Percentiles rank a stretch among this genome's conserved stretches.
Evolutionary conservation across 2,329 filamentous ascomycete genomes (phyloP).

Genomic region (Colletotrichum acutatum): DNA sequence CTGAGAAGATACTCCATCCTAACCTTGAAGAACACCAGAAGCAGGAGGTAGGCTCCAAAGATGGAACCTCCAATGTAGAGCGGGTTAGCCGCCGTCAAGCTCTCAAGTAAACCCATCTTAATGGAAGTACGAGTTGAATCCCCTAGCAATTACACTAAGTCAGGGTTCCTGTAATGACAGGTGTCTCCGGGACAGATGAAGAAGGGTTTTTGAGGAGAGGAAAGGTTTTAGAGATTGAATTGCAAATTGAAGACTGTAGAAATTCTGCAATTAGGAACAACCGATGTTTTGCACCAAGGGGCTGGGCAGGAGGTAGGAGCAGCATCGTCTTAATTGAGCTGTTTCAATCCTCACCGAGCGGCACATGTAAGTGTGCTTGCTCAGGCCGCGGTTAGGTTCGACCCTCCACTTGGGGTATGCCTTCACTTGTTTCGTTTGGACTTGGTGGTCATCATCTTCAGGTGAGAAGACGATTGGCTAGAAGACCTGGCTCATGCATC

Average conservation of each 20-base stretch:
- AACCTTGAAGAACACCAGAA: constrained; percentile 22
- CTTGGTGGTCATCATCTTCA: not conserved
- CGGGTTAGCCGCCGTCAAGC: constrained; percentile 18
- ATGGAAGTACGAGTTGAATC: not conserved
- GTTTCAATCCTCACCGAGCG: constrained; percentile 29
- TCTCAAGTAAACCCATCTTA: constrained; percentile 27
- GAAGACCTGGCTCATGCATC: constrained; percentile 16
- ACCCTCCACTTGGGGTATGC: constrained; percentile 20
- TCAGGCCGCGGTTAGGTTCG: constrained; percentile 30
- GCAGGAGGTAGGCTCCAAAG: constrained; percentile 9
- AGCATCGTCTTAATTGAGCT: constrained; percentile 30
- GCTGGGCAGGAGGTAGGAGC: constrained; percentile 5
- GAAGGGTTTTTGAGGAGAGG: not conserved
- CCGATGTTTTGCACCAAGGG: not conserved
- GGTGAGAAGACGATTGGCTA: constrained; percentile 13
- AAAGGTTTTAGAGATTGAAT: not conserved
- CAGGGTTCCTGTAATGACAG: not conserved
- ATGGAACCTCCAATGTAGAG: constrained; percentile 21
- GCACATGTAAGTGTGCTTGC: constrained; percentile 29
- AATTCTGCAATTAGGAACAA: not conserved
- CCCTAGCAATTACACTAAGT: not conserved
- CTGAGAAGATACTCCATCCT: constrained; percentile 19
- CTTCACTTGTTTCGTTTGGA: constrained; percentile 25
- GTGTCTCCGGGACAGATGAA: not conserved
- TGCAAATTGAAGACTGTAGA: not conserved